phyloP scores from a whole-genome alignment of 768 basidiomycete species.

The Suillus clintonianus region DNA sequence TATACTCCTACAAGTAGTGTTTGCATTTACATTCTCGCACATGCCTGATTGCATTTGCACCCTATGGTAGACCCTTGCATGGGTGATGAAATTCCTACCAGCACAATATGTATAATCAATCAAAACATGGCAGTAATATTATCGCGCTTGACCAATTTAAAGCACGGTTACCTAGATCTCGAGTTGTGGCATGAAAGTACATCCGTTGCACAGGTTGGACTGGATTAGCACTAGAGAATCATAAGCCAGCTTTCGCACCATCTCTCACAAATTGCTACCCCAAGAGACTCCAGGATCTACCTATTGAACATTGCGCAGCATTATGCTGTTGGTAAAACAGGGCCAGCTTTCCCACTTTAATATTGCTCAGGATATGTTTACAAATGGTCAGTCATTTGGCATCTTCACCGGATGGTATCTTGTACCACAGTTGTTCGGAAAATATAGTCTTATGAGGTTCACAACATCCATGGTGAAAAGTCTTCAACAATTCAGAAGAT shows the following conservation, averaged over 20 bases:
- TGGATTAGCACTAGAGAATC: neutral
- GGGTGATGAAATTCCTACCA: neutral
- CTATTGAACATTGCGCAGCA: no score
- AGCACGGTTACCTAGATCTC: neutral
- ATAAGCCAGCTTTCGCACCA: neutral
- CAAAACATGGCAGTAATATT: neutral
- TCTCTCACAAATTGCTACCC: no score
- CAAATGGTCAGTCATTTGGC: no score
- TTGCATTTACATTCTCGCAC: neutral
- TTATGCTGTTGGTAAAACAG: no score
- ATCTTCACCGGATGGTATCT: no score
- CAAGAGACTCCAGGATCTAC: no score
- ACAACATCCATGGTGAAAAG: no score
- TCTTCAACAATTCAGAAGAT: no score
- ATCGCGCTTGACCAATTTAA: neutral
- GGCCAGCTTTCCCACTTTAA: no score
- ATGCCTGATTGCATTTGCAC: neutral
- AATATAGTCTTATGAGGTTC: no score
- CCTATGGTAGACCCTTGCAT: neutral
- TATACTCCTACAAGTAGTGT: neutral
- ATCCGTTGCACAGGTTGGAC: neutral
- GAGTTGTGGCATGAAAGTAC: neutral
- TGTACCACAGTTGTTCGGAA: no score
- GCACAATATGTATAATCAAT: neutral
- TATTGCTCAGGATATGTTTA: no score